phyloP scores from a whole-genome alignment of 2,329 filamentous ascomycete species.

The Phoma sp. region DNA sequence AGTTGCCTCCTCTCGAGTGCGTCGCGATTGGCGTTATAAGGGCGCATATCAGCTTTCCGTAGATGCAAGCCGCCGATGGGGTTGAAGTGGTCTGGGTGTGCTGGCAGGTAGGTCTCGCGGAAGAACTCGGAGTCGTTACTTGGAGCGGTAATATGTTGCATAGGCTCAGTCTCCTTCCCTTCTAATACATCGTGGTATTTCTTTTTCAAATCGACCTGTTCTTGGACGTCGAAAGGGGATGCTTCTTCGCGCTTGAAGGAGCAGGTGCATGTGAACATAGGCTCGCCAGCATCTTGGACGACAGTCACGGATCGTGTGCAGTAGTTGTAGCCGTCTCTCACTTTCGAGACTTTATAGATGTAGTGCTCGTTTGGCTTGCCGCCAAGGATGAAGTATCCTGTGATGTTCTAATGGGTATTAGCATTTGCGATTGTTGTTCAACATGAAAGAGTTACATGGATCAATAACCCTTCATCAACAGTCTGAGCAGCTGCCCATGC shows the following conservation, averaged over 20 bases:
- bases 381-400: conserved; percentile 58
- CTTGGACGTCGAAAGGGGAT: conserved; percentile 42
- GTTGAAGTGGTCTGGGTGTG: conserved; percentile 47
- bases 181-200: conserved; percentile 43
- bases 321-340: conserved; percentile 60
- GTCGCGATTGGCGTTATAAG: conserved; percentile 51
- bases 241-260: conserved; percentile 59
- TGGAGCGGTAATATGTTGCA: conserved; percentile 29
- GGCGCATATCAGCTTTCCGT: conserved; percentile 60
- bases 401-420: conserved; percentile 50
- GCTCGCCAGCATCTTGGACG: conserved; percentile 49
- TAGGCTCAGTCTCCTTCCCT: conserved; percentile 42
- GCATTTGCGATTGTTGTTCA: neutral
- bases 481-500: conserved; percentile 63
- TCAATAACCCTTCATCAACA: conserved; percentile 55
- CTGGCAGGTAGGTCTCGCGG: conserved; percentile 37
- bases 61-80: conserved; percentile 54
- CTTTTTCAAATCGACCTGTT: conserved; percentile 42
- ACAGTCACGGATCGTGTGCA: conserved; percentile 60
- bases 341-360: conserved; percentile 57
- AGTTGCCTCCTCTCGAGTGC: conserved; percentile 45
- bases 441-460: conserved; percentile 52
- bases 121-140: conserved; percentile 32
- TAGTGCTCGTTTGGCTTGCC: conserved; percentile 57
- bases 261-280: conserved; percentile 60